A percentile compares a stretch with the other conserved stretches of the same genome.
Conservation (phyloP, 257 asterid species). For the Ocimum tenuiflorum region DNA sequence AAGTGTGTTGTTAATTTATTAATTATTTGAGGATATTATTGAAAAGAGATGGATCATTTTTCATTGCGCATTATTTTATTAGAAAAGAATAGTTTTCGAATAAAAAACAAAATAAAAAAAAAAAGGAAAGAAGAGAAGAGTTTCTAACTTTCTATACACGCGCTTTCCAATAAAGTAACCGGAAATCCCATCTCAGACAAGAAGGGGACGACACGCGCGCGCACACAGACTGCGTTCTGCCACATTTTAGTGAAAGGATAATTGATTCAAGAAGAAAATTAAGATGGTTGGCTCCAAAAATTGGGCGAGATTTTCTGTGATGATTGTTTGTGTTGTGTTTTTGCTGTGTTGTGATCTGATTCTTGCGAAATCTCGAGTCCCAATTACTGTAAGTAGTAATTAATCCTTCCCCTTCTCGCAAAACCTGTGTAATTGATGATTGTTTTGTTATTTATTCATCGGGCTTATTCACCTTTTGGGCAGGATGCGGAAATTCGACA, state of each 20-base stretch:
- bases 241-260: not conserved
- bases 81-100: no score
- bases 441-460: not conserved
- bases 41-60: no score
- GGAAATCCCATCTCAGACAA: not conserved
- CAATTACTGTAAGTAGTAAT: slow-evolving; percentile 53
- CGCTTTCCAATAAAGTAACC: slow-evolving; percentile 9
- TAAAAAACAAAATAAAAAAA: no score
- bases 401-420: not conserved
- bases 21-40: no score
- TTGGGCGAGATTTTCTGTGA: not conserved
- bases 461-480: not conserved
- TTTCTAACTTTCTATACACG: not conserved
- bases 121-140: not conserved
- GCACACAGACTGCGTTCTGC: not conserved
- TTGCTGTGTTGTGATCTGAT: slow-evolving; percentile 30
- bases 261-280: slow-evolving; percentile 1
- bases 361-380: slow-evolving; percentile 62
- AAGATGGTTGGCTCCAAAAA: slow-evolving; percentile 14
- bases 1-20: no score
- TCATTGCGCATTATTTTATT: no score
- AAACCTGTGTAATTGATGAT: not conserved
- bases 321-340: slow-evolving; percentile 21
- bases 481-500: slow-evolving; percentile 64
- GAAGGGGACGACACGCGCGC: slow-evolving; percentile 1